A percentile compares a stretch with the other conserved stretches of the same genome.
phyloP scores from a whole-genome alignment of 306 rosid genomes.

The Quercus aquifolioides region DNA sequence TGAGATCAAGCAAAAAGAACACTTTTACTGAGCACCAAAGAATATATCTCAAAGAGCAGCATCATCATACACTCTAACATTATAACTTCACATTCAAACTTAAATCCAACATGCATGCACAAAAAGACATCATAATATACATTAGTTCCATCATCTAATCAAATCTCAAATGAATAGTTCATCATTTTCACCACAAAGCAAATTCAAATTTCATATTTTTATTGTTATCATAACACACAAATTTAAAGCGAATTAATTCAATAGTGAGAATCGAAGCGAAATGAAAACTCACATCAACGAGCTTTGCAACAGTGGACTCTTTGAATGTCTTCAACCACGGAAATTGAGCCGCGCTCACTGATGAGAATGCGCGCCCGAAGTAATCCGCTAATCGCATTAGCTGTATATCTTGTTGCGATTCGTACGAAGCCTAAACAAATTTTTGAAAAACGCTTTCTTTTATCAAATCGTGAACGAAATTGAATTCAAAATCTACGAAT shows the following conservation, averaged over 20 bases:
- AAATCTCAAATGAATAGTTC: not conserved
- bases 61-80: not conserved
- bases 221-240: not conserved
- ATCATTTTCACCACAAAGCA: not conserved
- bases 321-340: conserved; percentile 76
- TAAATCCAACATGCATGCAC: conserved; percentile 4
- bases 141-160: conserved; percentile 5
- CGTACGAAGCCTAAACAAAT: conserved; percentile 47
- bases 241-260: not conserved
- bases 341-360: conserved; percentile 61
- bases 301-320: conserved; percentile 52
- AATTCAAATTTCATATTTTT: not conserved
- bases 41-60: not conserved
- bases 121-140: not conserved
- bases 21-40: not conserved
- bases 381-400: conserved; percentile 79
- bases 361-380: conserved; percentile 61
- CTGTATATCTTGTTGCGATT: conserved; percentile 58
- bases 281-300: conserved; percentile 60
- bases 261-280: not conserved
- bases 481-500: conserved; percentile 6
- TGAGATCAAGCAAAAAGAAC: not conserved
- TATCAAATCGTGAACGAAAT: not conserved
- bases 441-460: not conserved
- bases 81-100: not conserved